Evolutionary conservation across 148 eudicot species (phyloP).

Genomic region (Fallopia convolvulus): DNA sequence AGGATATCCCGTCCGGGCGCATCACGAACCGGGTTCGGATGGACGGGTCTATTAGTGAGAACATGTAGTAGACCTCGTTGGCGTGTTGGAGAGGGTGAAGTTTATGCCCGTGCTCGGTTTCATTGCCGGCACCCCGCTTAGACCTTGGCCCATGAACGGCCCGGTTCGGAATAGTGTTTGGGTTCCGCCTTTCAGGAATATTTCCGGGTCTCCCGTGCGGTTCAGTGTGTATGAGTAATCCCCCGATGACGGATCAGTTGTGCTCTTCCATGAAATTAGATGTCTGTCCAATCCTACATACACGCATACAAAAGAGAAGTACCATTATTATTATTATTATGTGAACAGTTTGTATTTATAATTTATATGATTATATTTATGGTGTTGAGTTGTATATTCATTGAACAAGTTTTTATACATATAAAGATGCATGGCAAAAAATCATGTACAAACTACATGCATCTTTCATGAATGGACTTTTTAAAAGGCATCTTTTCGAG

Average conservation of each 20-base stretch:
- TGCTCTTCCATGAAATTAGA: slow-evolving; percentile 47
- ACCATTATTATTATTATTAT: too few species aligned
- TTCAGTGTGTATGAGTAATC: slow-evolving; percentile 16
- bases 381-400: too few species aligned
- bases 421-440: too few species aligned
- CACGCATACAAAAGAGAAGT: background rate
- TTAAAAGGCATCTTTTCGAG: too few species aligned
- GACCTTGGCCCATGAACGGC: slow-evolving; percentile 25
- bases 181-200: slow-evolving; percentile 1
- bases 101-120: slow-evolving; percentile 9
- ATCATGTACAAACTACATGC: too few species aligned
- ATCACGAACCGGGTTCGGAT: slow-evolving; percentile 2
- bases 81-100: slow-evolving; percentile 12
- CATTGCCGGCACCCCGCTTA: slow-evolving; percentile 16
- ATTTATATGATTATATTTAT: too few species aligned
- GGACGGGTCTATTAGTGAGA: slow-evolving; percentile 6
- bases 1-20: background rate
- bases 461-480: too few species aligned
- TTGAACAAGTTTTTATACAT: too few species aligned
- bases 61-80: slow-evolving; percentile 21
- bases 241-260: slow-evolving; percentile 43
- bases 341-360: too few species aligned
- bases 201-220: slow-evolving; percentile 20
- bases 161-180: slow-evolving; percentile 19
- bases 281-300: background rate